phyloP scores from a whole-genome alignment of 768 basidiomycete species.

The Scleroderma bovista region DNA sequence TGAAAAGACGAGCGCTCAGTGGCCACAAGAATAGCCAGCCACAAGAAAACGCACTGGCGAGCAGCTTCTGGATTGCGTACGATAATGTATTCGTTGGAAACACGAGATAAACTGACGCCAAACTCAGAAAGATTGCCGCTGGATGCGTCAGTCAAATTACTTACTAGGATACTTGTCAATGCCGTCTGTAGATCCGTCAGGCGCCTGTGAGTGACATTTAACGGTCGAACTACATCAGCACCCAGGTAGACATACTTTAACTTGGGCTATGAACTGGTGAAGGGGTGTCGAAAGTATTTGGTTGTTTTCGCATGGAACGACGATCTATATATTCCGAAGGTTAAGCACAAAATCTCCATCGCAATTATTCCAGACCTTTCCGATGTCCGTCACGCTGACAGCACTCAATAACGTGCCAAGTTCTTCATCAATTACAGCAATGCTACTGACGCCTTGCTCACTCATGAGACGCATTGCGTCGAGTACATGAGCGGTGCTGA shows the following conservation, averaged over 20 bases:
- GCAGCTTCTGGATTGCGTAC: slow-evolving; percentile 73
- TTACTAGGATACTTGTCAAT: slow-evolving; percentile 73
- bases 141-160: slow-evolving; percentile 1
- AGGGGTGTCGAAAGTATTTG: slow-evolving; percentile 66
- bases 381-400: slow-evolving; percentile 79
- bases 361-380: slow-evolving; percentile 43
- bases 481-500: slow-evolving; percentile 56
- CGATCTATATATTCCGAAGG: slow-evolving; percentile 41
- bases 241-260: slow-evolving; percentile 49
- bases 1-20: background rate
- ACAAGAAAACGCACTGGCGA: slow-evolving; percentile 62
- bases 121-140: background rate
- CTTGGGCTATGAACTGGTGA: slow-evolving; percentile 60
- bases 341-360: background rate
- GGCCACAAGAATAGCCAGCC: background rate
- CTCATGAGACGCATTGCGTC: slow-evolving; percentile 86
- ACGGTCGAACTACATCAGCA: background rate
- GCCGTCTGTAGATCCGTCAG: slow-evolving; percentile 75
- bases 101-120: slow-evolving; percentile 63
- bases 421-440: slow-evolving; percentile 70
- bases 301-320: slow-evolving; percentile 77
- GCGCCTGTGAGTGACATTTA: slow-evolving; percentile 37
- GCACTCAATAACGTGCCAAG: slow-evolving; percentile 61
- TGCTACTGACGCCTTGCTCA: slow-evolving; percentile 77
- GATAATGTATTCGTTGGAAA: slow-evolving; percentile 55